Evolutionary conservation across 345 rosid species (phyloP).

Genomic region (Eutrema japonicum): DNA sequence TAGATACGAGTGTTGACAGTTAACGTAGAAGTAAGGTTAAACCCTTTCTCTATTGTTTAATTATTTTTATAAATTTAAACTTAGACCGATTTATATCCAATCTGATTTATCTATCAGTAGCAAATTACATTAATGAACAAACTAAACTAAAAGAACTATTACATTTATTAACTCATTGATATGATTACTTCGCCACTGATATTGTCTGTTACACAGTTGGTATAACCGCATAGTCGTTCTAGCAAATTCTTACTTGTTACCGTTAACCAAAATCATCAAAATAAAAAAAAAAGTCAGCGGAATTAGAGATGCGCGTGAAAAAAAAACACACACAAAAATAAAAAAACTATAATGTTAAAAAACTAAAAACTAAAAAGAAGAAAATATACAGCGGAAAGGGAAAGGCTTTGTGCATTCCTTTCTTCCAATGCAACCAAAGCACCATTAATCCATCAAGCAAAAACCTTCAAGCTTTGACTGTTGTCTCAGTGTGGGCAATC

Average conservation of each 20-base stretch:
- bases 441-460: constrained; percentile 24
- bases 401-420: constrained; percentile 47
- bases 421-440: constrained; percentile 63
- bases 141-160: background rate
- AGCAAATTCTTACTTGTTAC: constrained; percentile 44
- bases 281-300: constrained; percentile 21
- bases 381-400: constrained; percentile 1
- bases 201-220: background rate
- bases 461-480: background rate
- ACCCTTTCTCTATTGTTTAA: background rate
- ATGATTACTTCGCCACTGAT: background rate
- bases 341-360: background rate
- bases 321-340: background rate
- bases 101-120: background rate
- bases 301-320: constrained; percentile 31
- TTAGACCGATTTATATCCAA: background rate
- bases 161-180: background rate
- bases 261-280: constrained; percentile 47
- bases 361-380: background rate
- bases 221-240: background rate
- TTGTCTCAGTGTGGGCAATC: background rate
- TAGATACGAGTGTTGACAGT: constrained; percentile 16
- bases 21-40: constrained; percentile 32
- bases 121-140: background rate
- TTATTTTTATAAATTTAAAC: background rate